Conservation (phyloP, 1,139 yeast genomes). For the Taiozyma sp. region DNA sequence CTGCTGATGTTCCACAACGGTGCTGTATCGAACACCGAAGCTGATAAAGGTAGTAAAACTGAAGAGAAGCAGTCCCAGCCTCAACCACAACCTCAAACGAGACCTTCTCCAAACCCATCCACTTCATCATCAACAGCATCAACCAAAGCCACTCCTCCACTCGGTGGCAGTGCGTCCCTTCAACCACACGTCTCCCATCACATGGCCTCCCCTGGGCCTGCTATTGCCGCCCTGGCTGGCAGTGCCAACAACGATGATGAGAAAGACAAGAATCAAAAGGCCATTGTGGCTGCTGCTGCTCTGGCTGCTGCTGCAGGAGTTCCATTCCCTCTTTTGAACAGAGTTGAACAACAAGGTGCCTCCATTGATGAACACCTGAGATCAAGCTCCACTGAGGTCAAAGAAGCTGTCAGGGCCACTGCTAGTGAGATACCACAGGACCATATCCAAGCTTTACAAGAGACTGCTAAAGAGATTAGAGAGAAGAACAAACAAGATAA, state of each 20-base stretch:
- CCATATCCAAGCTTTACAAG: constrained; percentile 10
- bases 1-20: constrained; percentile 59
- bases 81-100: background rate
- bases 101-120: background rate
- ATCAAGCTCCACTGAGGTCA: background rate
- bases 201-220: constrained; percentile 41
- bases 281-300: constrained; percentile 67
- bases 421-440: constrained; percentile 9
- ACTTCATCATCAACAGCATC: background rate
- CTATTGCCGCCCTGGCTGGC: constrained; percentile 40
- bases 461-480: constrained; percentile 2
- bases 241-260: constrained; percentile 10
- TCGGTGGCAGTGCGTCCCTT: constrained; percentile 10
- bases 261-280: constrained; percentile 36
- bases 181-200: constrained; percentile 17
- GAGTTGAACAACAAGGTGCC: background rate
- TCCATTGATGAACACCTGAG: constrained; percentile 8
- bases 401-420: background rate
- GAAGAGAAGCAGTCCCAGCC: constrained; percentile 2
- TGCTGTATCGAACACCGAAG: constrained; percentile 32
- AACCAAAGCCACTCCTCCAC: constrained; percentile 4
- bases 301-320: constrained; percentile 68
- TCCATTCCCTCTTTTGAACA: constrained; percentile 44
- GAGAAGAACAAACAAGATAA: constrained; percentile 2
- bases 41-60: constrained; percentile 6